Conservation (phyloP, 495 filamentous ascomycete genomes). For the Xylaria sp. region DNA sequence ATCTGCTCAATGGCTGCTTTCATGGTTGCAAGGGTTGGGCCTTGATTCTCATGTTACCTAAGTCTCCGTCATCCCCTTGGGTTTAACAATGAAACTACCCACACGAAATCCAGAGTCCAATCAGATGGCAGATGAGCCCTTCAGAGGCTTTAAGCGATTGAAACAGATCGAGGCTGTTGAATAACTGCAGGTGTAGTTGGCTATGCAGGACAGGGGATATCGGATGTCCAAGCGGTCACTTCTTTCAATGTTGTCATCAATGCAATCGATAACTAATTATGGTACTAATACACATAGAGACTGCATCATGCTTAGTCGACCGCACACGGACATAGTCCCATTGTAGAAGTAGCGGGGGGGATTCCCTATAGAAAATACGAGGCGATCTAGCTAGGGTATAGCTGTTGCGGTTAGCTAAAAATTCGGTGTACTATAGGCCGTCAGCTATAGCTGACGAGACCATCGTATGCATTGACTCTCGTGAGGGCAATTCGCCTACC, state of each 20-base stretch:
- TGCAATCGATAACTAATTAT: slow-evolving; percentile 5
- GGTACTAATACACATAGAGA: not conserved
- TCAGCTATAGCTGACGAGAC: not conserved
- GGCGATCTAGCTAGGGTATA: slow-evolving; percentile 1
- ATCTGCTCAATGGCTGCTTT: not conserved
- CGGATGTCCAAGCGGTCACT: not conserved
- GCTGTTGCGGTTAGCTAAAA: slow-evolving; percentile 1
- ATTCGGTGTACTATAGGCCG: not conserved
- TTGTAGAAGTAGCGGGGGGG: not conserved
- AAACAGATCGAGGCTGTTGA: slow-evolving; percentile 1
- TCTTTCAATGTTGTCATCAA: not conserved
- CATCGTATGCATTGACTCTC: not conserved
- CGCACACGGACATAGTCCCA: not conserved
- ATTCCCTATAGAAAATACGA: not conserved
- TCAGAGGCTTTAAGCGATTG: not conserved
- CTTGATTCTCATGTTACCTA: slow-evolving; percentile 23
- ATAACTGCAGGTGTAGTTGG: not conserved
- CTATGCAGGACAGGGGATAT: not conserved
- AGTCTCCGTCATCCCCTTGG: not conserved
- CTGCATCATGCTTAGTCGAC: slow-evolving; percentile 1
- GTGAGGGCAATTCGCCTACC: not conserved
- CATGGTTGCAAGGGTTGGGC: slow-evolving; percentile 7
- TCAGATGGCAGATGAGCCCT: not conserved
- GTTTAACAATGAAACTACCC: slow-evolving; percentile 15
- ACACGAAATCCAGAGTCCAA: not conserved